These are phyloP conservation scores for Podospora pseudocomata DNA, from an alignment of 495 filamentous ascomycete species.

Conservation along the genomic window DNA sequence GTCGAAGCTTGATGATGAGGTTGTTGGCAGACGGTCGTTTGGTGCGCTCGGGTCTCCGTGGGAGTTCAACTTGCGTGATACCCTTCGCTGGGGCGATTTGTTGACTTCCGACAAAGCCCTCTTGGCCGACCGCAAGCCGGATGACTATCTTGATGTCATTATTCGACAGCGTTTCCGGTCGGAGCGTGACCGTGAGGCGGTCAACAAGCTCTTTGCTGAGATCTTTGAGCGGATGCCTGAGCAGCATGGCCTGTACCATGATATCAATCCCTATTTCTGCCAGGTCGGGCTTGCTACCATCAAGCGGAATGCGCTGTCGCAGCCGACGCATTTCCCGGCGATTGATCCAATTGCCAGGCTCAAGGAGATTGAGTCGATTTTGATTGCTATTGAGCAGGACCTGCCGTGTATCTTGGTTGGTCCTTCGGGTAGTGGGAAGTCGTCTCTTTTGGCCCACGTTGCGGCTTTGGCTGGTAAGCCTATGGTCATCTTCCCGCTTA, in stretches of 20 bases:
- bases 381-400: slow-evolving; percentile 79
- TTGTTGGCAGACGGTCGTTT: slow-evolving; percentile 61
- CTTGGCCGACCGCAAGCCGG: slow-evolving; percentile 48
- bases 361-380: slow-evolving; percentile 72
- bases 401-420: slow-evolving; percentile 90
- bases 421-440: slow-evolving; percentile 82
- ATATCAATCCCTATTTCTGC: slow-evolving; percentile 44
- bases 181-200: slow-evolving; percentile 57
- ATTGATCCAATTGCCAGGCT: slow-evolving; percentile 59
- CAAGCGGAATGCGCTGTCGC: slow-evolving; percentile 53
- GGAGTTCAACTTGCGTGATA: slow-evolving; percentile 97
- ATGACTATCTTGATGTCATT: slow-evolving; percentile 74
- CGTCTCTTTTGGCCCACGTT: slow-evolving; percentile 69
- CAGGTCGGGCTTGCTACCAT: slow-evolving; percentile 80
- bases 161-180: slow-evolving; percentile 86
- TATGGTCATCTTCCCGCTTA: slow-evolving; percentile 75
- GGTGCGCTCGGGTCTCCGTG: slow-evolving; percentile 84
- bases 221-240: slow-evolving; percentile 38
- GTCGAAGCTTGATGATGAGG: slow-evolving; percentile 65
- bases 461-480: slow-evolving; percentile 70
- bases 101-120: slow-evolving; percentile 55
- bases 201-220: slow-evolving; percentile 59
- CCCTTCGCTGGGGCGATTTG: slow-evolving; percentile 81
- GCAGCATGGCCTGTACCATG: slow-evolving; percentile 62
- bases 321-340: slow-evolving; percentile 51